phyloP scores from a whole-genome alignment of 129 eudicot genomes.

The Centaurea solstitialis region DNA sequence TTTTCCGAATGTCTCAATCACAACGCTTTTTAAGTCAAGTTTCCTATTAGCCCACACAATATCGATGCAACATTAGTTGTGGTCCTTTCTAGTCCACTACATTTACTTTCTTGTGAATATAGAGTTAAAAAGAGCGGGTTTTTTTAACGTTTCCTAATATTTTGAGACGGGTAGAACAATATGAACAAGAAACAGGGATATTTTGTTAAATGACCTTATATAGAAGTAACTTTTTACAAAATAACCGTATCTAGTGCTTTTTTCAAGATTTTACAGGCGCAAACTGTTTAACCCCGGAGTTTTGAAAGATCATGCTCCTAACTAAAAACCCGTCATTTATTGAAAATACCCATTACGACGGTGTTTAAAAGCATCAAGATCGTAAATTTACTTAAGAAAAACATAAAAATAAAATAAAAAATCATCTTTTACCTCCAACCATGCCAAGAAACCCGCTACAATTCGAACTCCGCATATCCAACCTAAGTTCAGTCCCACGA shows the following conservation, averaged over 20 bases:
- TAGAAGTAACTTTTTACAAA: too few species aligned
- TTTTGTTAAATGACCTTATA: too few species aligned
- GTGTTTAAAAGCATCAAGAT: conserved; percentile 3
- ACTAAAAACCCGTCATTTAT: not conserved
- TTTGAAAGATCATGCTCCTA: not conserved
- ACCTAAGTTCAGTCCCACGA: conserved; percentile 57
- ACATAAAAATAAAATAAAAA: not conserved
- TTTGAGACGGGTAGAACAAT: not conserved
- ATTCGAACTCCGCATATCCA: conserved; percentile 57
- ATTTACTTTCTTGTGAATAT: not conserved
- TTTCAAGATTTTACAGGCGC: not conserved
- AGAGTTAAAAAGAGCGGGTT: not conserved
- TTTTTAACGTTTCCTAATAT: not conserved
- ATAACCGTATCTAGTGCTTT: not conserved
- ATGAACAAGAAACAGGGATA: not conserved
- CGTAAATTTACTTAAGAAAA: not conserved
- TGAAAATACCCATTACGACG: not conserved
- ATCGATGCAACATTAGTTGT: not conserved
- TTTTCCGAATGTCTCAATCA: conserved; percentile 6
- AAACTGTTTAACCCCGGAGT: not conserved
- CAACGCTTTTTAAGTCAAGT: conserved; percentile 2
- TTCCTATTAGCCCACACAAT: not conserved
- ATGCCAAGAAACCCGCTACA: conserved; percentile 97
- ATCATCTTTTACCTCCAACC: conserved; percentile 70
- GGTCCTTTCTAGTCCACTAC: conserved; percentile 12